phyloP scores from a whole-genome alignment of 2,329 filamentous ascomycete species.

The Nannizzia gypsea region DNA sequence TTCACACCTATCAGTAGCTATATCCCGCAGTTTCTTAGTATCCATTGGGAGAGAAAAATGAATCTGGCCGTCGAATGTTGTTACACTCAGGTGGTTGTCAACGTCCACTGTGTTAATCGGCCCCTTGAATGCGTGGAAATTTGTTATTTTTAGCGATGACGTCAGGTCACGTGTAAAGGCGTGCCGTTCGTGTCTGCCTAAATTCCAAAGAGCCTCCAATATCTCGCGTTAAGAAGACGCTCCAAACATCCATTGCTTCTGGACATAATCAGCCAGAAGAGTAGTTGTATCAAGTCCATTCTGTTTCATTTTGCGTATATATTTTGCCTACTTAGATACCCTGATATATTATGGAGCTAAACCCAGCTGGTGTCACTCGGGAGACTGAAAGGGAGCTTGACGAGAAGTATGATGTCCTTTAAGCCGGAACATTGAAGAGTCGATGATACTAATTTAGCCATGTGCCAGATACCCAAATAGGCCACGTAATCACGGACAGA shows the following conservation, averaged over 20 bases:
- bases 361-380: background rate
- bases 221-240: background rate
- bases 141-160: background rate
- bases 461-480: constrained; percentile 62
- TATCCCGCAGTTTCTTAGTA: too few relatives aligned
- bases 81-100: too few relatives aligned
- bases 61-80: too few relatives aligned
- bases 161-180: background rate
- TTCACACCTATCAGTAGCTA: background rate
- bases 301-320: too few relatives aligned
- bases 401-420: constrained; percentile 31
- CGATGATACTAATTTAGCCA: background rate
- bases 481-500: constrained; percentile 67
- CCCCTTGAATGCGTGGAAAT: too few relatives aligned
- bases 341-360: background rate
- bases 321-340: background rate
- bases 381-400: constrained; percentile 37
- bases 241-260: background rate
- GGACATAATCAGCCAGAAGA: background rate
- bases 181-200: constrained; percentile 1
- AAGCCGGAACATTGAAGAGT: background rate
- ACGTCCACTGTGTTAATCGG: too few relatives aligned
- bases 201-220: background rate
- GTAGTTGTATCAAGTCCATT: too few relatives aligned
- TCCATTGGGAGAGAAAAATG: too few relatives aligned